Conservation (phyloP, 345 rosid genomes). For the Combretum micranthum region DNA sequence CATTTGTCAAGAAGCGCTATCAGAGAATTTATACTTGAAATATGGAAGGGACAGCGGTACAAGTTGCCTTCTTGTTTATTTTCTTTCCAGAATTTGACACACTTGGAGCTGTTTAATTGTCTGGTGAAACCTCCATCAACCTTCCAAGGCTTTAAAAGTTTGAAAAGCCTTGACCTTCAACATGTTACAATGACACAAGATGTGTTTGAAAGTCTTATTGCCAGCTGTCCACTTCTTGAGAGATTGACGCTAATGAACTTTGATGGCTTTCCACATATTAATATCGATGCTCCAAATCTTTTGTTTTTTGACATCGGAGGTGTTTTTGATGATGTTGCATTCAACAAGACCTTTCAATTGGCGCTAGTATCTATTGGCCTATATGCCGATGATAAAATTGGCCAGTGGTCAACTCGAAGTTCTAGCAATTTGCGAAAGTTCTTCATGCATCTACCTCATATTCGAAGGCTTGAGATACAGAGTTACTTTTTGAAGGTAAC, state of each 20-base stretch:
- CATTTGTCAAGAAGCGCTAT: conserved; percentile 47
- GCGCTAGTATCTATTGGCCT: conserved; percentile 50
- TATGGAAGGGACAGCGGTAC: conserved; percentile 67
- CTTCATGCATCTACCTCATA: conserved; percentile 54
- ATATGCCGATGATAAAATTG: conserved; percentile 34
- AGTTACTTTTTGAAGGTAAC: conserved; percentile 61
- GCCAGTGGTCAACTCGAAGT: conserved; percentile 15
- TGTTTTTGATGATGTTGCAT: conserved; percentile 42
- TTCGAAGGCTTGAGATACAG: conserved; percentile 64
- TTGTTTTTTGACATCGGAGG: conserved; percentile 62
- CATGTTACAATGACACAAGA: conserved; percentile 51
- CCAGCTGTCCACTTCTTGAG: conserved; percentile 49
- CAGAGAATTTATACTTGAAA: conserved; percentile 61
- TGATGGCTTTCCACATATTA: conserved; percentile 50
- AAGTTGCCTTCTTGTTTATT: conserved; percentile 54
- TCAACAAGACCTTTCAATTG: conserved; percentile 32
- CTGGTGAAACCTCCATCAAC: conserved; percentile 45
- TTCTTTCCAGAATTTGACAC: conserved; percentile 36
- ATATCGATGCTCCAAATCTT: conserved; percentile 53
- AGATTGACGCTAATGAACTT: conserved; percentile 61
- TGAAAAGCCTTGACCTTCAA: conserved; percentile 72
- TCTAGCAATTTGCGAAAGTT: conserved; percentile 51
- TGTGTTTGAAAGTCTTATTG: conserved; percentile 46
- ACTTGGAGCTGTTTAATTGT: conserved; percentile 67
- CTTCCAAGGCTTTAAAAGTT: conserved; percentile 48